Evolutionary conservation across 140 eudicot genomes (phyloP).

Genomic region (Bidens hawaiensis): DNA sequence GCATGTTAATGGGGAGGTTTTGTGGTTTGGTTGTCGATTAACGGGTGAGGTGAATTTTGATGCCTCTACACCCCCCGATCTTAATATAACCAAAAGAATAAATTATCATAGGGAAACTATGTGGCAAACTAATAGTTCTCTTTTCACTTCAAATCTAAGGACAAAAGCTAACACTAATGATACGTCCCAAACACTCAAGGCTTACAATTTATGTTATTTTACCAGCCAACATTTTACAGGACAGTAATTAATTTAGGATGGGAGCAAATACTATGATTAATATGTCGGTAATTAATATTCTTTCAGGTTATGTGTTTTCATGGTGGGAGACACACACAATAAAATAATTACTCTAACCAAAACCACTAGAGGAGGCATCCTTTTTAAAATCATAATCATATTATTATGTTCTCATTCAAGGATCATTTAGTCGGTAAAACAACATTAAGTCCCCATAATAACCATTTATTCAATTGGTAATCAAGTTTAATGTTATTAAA

Average conservation of each 20-base stretch:
- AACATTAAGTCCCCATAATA: background rate
- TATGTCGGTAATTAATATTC: slow-evolving; percentile 12
- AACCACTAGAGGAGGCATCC: background rate
- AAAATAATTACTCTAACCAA: background rate
- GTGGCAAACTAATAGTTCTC: background rate
- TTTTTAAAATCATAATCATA: slow-evolving; percentile 10
- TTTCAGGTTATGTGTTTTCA: slow-evolving; percentile 14
- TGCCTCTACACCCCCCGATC: too few species aligned
- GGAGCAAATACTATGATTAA: slow-evolving; percentile 7
- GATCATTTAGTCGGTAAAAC: slow-evolving; percentile 22
- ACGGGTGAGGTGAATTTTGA: too few species aligned
- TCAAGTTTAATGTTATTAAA: background rate
- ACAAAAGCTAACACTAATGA: too few species aligned
- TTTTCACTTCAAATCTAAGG: too few species aligned
- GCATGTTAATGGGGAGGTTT: too few species aligned
- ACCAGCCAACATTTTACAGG: background rate
- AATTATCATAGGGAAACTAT: too few species aligned
- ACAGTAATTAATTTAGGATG: background rate
- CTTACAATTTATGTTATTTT: background rate
- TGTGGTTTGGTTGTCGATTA: too few species aligned
- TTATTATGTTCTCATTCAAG: slow-evolving; percentile 17
- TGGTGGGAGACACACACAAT: slow-evolving; percentile 23
- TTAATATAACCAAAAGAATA: too few species aligned
- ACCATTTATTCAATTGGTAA: background rate
- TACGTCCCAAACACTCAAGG: too few species aligned